Evolutionary conservation across 2,329 filamentous ascomycete species (phyloP), one percentile per base, ranked within the genome.

Genomic region (Pseudogymnoascus sp.): DNA sequence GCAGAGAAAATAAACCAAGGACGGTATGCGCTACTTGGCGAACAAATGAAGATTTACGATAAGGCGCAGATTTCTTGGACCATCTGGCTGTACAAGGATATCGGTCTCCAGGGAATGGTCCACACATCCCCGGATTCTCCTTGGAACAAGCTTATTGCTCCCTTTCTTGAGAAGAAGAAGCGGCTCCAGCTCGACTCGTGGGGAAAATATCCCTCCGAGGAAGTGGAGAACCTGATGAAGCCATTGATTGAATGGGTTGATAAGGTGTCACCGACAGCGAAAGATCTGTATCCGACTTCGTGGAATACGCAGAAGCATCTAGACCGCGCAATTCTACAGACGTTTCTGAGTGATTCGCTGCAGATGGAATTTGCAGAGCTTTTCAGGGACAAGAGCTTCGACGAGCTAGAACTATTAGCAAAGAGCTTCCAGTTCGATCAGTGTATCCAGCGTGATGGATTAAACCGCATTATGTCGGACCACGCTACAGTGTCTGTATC

Each of bases 61-160:
- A 77, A 79, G 70, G 71, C 80, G 66, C 70, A 76, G 59, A 80
- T 81, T 59, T 65, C 70, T 0, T 86, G 83, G 84, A 80, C 74
- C 8, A 86, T 86, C 67, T 83, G 81, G 81, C 71, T 82, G 0
- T 83, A 82, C 72, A 84, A 83, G 68, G 81, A 84, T 65, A 78
- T 83, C 38, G 80, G 81, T 0, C 76, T 80, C 59, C 80, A 82
- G 69, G 81, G 80, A 6, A 82, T 83, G 80, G 74, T 81, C 0
- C 78, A 81, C 64, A 73, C 79, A 1, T 73, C 74, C 42, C 79
- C 80, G 0, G 71, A 78, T 21, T 78, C 76, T 16, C 67, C 74
- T 4, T 83, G 81, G 72, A 82, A 83, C 72, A 74, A 74, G 21
- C 76, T 79, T 5, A 77, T 85, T 44, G 68, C 74, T 26, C 76